phyloP scores from a whole-genome alignment of 2,329 filamentous ascomycete genomes.

The Fusarium nisikadoi region DNA sequence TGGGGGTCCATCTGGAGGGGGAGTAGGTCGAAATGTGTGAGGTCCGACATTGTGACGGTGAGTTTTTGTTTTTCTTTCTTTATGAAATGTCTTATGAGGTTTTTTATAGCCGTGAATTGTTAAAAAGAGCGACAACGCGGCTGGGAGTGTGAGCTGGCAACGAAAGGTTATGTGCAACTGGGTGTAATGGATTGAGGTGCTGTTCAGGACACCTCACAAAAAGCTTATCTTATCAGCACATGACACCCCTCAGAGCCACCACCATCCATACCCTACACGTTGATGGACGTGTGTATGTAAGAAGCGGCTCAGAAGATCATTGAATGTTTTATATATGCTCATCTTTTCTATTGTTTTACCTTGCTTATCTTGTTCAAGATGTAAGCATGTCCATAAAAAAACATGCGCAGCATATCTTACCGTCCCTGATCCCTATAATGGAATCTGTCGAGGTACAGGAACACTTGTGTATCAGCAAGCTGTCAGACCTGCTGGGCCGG shows the following conservation, averaged over 20 bases:
- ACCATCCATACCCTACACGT: slow-evolving; percentile 28
- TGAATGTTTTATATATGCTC: not conserved
- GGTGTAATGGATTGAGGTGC: slow-evolving; percentile 7
- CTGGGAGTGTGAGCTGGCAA: slow-evolving; percentile 22
- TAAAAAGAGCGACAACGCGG: slow-evolving; percentile 29
- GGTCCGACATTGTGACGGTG: slow-evolving; percentile 61
- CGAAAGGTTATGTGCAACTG: not conserved
- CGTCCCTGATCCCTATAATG: not conserved
- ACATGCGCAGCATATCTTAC: not conserved
- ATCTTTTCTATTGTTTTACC: rapidly evolving
- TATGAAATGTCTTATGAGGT: not conserved
- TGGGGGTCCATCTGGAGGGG: slow-evolving; percentile 84
- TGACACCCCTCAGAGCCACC: slow-evolving; percentile 42
- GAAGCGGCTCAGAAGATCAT: not conserved
- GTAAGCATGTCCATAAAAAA: no score
- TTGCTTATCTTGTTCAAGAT: rapidly evolving
- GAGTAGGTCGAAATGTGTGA: slow-evolving; percentile 82
- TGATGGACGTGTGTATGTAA: not conserved
- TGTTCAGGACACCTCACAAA: slow-evolving; percentile 49
- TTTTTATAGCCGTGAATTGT: not conserved
- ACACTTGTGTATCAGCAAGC: not conserved
- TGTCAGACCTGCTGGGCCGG: not conserved
- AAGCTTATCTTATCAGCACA: slow-evolving; percentile 54
- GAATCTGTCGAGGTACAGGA: not conserved
- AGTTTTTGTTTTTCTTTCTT: not conserved